Evolutionary conservation across 2,329 filamentous ascomycete genomes (phyloP), one percentile per base, ranked within the genome.

Genomic region (Pezicula rhizophila): DNA sequence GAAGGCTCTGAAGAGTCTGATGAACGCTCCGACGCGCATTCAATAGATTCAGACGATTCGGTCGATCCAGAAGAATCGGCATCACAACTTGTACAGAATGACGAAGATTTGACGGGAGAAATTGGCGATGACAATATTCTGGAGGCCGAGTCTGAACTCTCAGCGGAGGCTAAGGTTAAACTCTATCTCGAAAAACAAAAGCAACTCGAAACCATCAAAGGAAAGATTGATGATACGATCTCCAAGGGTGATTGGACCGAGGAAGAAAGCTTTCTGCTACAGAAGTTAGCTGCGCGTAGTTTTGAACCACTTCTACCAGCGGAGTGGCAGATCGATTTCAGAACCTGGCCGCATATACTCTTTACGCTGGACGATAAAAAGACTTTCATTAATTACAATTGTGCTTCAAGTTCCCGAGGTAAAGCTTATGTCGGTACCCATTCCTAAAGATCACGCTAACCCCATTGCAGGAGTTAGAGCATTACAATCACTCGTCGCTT

Each of bases 181-280:
- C 53, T 64, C 47, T 63, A 60, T 43, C 55, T 64, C 28, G 56
- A 53, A 38, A 51, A 53, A 49, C 61, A 66, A 48, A 57, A 55
- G 4, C 55, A 61, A 45, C 48, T 64, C 17, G 57, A 48, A 7
- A 25, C 33, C 23, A 52, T 52, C 37, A 54, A 52, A 40, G 56
- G 58, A 26, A 54, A 56, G 8, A 54, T 65, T 15, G 50, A 56
- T 35, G 55, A 52, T 45, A 54, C 49, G 17, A 60, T 52, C 44
- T 55, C 51, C 4, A 46, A 47, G 17, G 61, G 58, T 10, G 52
- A 56, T 15, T 65, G 61, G 62, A 58, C 63, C 31, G 45, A 55
- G 8, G 61, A 65, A 15, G 61, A 60, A 34, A 35, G 63, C 0
- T 58, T 54, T 25, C 47, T 66, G 17, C 60, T 60, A 37, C 59